phyloP scores from a whole-genome alignment of 257 asterid species.

The Solanum tarapatanum region DNA sequence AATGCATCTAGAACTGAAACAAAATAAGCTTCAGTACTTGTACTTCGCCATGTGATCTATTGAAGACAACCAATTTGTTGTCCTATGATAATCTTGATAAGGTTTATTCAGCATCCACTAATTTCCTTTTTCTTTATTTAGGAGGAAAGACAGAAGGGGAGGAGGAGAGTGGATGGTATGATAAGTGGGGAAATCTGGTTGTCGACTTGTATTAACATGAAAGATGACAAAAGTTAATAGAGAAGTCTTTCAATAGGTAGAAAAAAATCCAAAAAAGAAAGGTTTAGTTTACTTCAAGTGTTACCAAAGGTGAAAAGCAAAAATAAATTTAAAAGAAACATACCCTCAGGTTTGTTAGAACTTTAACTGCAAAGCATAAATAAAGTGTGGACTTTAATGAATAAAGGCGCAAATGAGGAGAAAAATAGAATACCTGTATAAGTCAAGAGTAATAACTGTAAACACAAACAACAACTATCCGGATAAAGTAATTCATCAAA shows the following conservation, averaged over 20 bases:
- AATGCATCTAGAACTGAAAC: not conserved
- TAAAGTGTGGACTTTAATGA: not conserved
- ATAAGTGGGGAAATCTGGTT: not conserved
- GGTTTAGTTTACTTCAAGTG: not conserved
- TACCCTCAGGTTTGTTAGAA: not conserved
- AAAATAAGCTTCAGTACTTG: not conserved
- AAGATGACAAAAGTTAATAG: not conserved
- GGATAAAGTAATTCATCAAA: not conserved
- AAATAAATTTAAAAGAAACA: not conserved
- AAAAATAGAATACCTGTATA: not conserved
- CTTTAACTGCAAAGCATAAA: not conserved
- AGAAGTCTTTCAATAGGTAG: not conserved
- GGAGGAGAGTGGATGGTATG: not conserved
- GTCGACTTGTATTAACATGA: not conserved
- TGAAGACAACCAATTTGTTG: not conserved
- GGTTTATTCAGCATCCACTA: not conserved
- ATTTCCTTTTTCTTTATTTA: not conserved
- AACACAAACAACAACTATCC: not conserved
- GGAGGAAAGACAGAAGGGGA: not conserved
- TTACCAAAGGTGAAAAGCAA: not conserved
- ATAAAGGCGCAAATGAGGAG: not conserved
- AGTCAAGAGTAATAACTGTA: not conserved
- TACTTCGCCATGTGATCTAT: not conserved
- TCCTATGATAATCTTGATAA: not conserved
- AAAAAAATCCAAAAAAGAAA: not conserved